Evolutionary conservation across 2,329 filamentous ascomycete species (phyloP), one percentile per base, ranked within the genome.

Genomic region (Aspergillus fumigatiaffinis): DNA sequence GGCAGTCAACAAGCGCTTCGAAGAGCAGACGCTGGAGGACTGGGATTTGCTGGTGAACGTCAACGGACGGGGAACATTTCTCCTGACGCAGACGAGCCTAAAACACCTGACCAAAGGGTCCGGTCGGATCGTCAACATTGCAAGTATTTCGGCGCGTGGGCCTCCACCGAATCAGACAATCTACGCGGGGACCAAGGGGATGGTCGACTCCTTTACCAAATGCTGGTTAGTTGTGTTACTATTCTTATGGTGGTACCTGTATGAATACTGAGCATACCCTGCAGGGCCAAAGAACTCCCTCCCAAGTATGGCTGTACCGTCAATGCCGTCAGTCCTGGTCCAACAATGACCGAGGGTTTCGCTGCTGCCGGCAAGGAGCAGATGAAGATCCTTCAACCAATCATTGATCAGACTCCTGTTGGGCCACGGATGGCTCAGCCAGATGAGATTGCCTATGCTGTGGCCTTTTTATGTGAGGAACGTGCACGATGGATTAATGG

Each of bases 141-240:
- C 66, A 28, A 75, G 70, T 55, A 70, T 75, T 35, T 73, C 71
- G 14, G 66, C 74, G 29, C 66, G 71, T 5, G 73, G 60, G 17
- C 70, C 69, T 2, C 73, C 74, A 6, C 61, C 63, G 1, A 64
- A 63, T 56, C 75, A 77, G 60, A 79, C 77, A n/a, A 77, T 81
- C 57, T 81, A 81, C 62, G 76, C 77, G 3, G 78, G 78, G 0
- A 79, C 76, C 8, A 81, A 81, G 63, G 77, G 76, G n/a, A 80
- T 80, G 76, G 71, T 79, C 1, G 79, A 81, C 59, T 72, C 71
- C 2, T 79, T 80, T 54, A 81, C 79, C 1, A 67, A 71, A 25
- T 72, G 71, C 44, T 80, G 79, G 75, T 63, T 6, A 17, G 62
- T 51, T 25, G 2, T 35, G 20, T 0, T 35, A 14, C 32, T 12